Conservation (phyloP, 768 basidiomycete species). For the Tylopilus intermedius region DNA sequence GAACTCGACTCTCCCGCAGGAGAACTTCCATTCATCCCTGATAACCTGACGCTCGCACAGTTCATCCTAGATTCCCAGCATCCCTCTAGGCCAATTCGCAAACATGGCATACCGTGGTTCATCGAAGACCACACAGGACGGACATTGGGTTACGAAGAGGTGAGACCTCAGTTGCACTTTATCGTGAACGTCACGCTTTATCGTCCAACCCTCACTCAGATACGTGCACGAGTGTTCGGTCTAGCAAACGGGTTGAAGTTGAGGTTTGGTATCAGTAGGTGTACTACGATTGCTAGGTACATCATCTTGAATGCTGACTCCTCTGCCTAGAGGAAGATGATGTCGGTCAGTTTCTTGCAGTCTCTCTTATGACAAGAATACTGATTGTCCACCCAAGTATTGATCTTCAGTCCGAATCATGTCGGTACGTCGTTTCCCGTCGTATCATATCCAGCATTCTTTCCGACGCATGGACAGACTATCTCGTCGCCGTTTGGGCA, state of each 20-base stretch:
- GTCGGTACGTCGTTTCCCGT: slow-evolving; percentile 38
- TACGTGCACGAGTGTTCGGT: slow-evolving; percentile 34
- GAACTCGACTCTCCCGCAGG: slow-evolving; percentile 28
- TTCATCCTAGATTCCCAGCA: slow-evolving; percentile 36
- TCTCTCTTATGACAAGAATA: background rate
- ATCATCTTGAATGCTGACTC: background rate
- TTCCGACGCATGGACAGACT: slow-evolving; percentile 34
- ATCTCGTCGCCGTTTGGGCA: slow-evolving; percentile 53
- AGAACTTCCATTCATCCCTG: slow-evolving; percentile 32
- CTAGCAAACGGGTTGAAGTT: slow-evolving; percentile 35
- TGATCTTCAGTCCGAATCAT: slow-evolving; percentile 65
- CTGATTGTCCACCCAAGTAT: slow-evolving; percentile 37
- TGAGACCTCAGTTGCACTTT: slow-evolving; percentile 6
- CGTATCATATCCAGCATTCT: background rate
- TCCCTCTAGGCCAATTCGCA: slow-evolving; percentile 25
- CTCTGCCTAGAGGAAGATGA: slow-evolving; percentile 32
- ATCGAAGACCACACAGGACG: slow-evolving; percentile 39
- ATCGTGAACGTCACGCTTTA: background rate
- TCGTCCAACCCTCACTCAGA: slow-evolving; percentile 18
- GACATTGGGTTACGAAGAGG: slow-evolving; percentile 34
- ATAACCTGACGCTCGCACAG: slow-evolving; percentile 35
- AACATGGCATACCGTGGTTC: slow-evolving; percentile 32
- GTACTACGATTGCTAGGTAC: background rate
- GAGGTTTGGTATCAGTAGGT: slow-evolving; percentile 33
- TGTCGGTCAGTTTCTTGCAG: slow-evolving; percentile 29